Base-by-base conservation (phyloP, 2,329 filamentous ascomycete species). In the Pochonia chlamydosporia region DNA sequence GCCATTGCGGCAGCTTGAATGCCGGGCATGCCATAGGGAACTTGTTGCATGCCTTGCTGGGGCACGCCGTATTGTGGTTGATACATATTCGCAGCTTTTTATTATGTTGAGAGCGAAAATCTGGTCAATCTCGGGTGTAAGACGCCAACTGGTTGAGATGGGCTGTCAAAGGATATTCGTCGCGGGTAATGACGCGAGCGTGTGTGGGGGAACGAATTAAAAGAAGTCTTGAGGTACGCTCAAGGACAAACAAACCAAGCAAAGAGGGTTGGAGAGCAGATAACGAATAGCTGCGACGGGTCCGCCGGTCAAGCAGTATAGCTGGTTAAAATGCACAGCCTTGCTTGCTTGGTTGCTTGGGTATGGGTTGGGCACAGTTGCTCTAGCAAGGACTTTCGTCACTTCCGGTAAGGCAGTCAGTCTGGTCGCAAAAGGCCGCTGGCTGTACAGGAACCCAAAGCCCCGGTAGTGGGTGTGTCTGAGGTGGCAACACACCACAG, bases 1-100 rank as follows among this genome's bases (percentile, higher is more conserved):
- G 87, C 91, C 88, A 96, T 93, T 49, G 91, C 91, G 43, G 92
- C 91, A 13, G 90, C 90, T 66, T 95, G 89, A 40, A 90, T 89
- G 18, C 85, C 81, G 28, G 85, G 85, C 68, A 92, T 89, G 49
- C 79, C 84, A 71, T 95, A 95, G 18, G 63, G 58, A 26, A 68
- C 63, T 48, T 60, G 61, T 71, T 87, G 84, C 81, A 95, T 89
- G 59, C 77, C 77, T 58, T 82, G 76, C 54, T 84, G 80, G 52
- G 85, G 75, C 48, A 91, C 86, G 49, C 81, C 84, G 63, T 90
- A 92, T 54, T 82, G 76, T 64, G 86, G 80, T 60, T 87, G 81
- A 67, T 96, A 96, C 71, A 84, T 89, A 77, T 84, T 88, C 20
- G n/a, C n/a, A n/a, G n/a, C n/a, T n/a, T 23, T 18, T 18, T 39